phyloP scores from a whole-genome alignment of 495 filamentous ascomycete species.

The Talaromyces ruber region DNA sequence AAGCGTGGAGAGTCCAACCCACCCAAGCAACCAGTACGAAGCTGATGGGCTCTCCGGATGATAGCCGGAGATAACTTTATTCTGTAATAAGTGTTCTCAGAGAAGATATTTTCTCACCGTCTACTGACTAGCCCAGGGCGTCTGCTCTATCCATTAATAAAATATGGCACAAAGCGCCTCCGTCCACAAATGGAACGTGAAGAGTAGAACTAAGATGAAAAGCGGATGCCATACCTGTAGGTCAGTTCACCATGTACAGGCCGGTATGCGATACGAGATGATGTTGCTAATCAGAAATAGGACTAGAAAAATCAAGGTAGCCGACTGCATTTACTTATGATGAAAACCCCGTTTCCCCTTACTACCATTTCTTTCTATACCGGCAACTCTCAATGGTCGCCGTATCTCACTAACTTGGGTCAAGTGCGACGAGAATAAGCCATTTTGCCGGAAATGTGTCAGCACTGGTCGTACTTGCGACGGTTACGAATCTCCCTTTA shows the following conservation, averaged over 20 bases:
- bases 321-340: constrained; percentile 24
- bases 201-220: constrained; percentile 21
- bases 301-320: constrained; percentile 22
- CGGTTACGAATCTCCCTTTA: constrained; percentile 37
- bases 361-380: neutral
- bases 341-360: constrained; percentile 7
- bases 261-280: constrained; percentile 2
- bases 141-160: constrained; percentile 8
- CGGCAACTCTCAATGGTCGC: neutral
- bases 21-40: neutral
- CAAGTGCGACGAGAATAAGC: constrained; percentile 51
- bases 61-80: neutral
- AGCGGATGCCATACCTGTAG: constrained; percentile 29
- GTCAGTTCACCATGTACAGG: constrained; percentile 19
- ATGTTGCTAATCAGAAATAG: constrained; percentile 10
- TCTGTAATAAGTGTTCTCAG: neutral
- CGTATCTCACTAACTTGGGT: constrained; percentile 24
- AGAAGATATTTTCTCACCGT: neutral
- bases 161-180: constrained; percentile 18
- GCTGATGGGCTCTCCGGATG: neutral
- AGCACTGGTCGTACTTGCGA: constrained; percentile 50
- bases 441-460: constrained; percentile 43
- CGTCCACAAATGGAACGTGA: constrained; percentile 18
- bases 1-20: neutral
- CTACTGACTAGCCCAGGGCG: constrained; percentile 10